Percentiles rank a stretch among this genome's conserved stretches.
phyloP scores from a whole-genome alignment of 2,329 filamentous ascomycete species.

The Xylariaceae sp. region DNA sequence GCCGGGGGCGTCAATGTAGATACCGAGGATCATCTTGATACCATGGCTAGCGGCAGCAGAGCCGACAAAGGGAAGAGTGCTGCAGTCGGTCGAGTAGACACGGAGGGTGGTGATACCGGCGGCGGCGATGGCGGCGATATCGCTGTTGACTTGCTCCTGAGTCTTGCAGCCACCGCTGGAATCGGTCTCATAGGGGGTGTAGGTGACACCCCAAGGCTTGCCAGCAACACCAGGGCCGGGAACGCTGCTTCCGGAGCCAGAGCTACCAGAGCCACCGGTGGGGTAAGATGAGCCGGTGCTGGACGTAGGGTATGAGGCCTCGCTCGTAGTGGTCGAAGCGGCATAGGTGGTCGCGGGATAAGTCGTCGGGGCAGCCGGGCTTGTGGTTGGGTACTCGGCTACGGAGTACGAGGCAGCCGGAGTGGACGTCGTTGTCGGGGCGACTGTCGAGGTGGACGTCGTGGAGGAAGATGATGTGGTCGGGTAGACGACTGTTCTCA shows the following conservation, averaged over 20 bases:
- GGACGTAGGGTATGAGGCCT: slow-evolving; percentile 15
- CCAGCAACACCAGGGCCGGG: slow-evolving; percentile 37
- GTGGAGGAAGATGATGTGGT: slow-evolving; percentile 40
- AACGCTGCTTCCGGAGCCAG: too few species aligned
- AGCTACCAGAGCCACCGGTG: slow-evolving; percentile 32
- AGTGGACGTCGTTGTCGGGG: background rate
- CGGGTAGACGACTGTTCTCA: slow-evolving; percentile 64
- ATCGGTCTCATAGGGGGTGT: slow-evolving; percentile 65
- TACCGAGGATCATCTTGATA: slow-evolving; percentile 77
- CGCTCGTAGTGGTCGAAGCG: background rate
- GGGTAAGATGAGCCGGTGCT: slow-evolving; percentile 17
- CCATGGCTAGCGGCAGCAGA: slow-evolving; percentile 61
- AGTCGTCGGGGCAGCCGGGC: slow-evolving; percentile 20
- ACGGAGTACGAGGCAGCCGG: slow-evolving; percentile 2
- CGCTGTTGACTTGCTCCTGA: slow-evolving; percentile 50
- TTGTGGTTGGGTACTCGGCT: slow-evolving; percentile 12
- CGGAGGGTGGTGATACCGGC: slow-evolving; percentile 70
- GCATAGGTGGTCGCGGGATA: background rate
- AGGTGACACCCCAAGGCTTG: slow-evolving; percentile 71
- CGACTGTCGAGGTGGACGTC: slow-evolving; percentile 23
- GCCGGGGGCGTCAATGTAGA: slow-evolving; percentile 71
- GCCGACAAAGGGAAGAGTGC: slow-evolving; percentile 72
- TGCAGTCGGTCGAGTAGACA: slow-evolving; percentile 90
- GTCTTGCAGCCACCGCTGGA: slow-evolving; percentile 61
- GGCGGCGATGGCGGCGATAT: slow-evolving; percentile 58